phyloP scores from a whole-genome alignment of 305 asterid species.

The Petunia hybrid region DNA sequence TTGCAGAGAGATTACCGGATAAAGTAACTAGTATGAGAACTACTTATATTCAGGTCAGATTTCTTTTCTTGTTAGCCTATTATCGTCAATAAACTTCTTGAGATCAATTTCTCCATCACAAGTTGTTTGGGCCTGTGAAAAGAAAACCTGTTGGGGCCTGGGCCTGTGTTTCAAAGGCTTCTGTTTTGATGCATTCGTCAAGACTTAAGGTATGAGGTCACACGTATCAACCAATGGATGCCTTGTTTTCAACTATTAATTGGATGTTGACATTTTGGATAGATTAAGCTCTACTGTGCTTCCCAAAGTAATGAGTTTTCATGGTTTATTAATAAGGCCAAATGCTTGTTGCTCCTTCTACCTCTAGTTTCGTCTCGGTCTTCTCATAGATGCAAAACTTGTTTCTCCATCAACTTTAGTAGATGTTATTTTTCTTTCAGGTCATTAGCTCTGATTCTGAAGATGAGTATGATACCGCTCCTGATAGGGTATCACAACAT shows the following conservation, averaged over 20 bases:
- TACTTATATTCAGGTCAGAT: constrained; percentile 54
- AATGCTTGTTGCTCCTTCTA: constrained; percentile 25
- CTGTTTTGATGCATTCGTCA: background rate
- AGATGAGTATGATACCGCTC: constrained; percentile 48
- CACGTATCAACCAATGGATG: constrained; percentile 8
- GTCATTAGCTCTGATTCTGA: constrained; percentile 75
- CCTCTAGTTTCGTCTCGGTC: background rate
- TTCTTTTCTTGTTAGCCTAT: constrained; percentile 27
- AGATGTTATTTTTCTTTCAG: constrained; percentile 47
- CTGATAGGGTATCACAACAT: constrained; percentile 42
- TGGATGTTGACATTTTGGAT: background rate
- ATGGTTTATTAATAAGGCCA: background rate
- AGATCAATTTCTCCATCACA: constrained; percentile 3
- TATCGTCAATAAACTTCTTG: constrained; percentile 19
- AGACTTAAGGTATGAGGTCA: background rate
- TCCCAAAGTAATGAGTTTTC: constrained; percentile 1
- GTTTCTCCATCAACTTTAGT: constrained; percentile 22
- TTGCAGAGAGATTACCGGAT: constrained; percentile 59
- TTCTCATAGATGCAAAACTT: constrained; percentile 2
- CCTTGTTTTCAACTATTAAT: background rate
- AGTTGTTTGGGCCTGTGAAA: background rate
- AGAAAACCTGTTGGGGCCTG: background rate
- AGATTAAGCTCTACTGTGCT: constrained; percentile 6
- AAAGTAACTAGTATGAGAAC: constrained; percentile 47
- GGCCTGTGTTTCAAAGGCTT: background rate